phyloP scores from a whole-genome alignment of 2,329 filamentous ascomycete species.

The Bimuria novae-zelandiae region DNA sequence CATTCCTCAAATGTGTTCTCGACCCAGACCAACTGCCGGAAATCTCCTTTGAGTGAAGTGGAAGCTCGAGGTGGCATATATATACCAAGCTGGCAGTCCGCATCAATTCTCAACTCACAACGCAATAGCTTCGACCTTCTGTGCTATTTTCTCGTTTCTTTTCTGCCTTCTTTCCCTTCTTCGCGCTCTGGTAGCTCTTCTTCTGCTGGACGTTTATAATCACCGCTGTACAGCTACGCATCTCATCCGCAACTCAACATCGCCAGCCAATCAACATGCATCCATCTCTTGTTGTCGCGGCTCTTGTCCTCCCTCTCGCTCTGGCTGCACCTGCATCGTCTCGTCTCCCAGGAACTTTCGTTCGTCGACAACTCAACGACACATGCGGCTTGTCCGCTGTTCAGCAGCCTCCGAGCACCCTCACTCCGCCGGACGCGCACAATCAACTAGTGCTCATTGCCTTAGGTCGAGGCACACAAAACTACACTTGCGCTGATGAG shows the following conservation, averaged over 20 bases:
- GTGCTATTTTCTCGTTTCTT: slow-evolving; percentile 17
- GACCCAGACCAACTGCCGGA: slow-evolving; percentile 18
- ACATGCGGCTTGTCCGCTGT: slow-evolving; percentile 31
- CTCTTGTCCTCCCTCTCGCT: slow-evolving; percentile 26
- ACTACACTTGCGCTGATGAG: slow-evolving; percentile 52
- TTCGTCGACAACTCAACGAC: slow-evolving; percentile 21
- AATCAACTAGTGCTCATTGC: slow-evolving; percentile 50
- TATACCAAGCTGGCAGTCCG: slow-evolving; percentile 20
- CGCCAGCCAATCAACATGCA: slow-evolving; percentile 28
- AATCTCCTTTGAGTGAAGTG: slow-evolving; percentile 1
- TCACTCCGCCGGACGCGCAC: slow-evolving; percentile 30
- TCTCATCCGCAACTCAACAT: slow-evolving; percentile 3
- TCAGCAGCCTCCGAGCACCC: slow-evolving; percentile 31
- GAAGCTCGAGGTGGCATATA: slow-evolving; percentile 10
- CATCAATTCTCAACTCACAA: slow-evolving; percentile 14
- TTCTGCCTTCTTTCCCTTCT: slow-evolving; percentile 24
- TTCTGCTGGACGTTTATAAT: slow-evolving; percentile 20
- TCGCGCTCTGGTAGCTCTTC: slow-evolving; percentile 39
- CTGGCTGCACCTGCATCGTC: slow-evolving; percentile 32
- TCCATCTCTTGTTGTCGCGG: slow-evolving; percentile 23
- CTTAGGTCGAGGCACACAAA: slow-evolving; percentile 56
- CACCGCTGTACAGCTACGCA: no score
- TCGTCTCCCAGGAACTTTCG: slow-evolving; percentile 13
- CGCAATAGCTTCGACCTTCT: slow-evolving; percentile 10
- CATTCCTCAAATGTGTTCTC: slow-evolving; percentile 6